Percentiles rank a stretch among this genome's conserved stretches.
Conservation (phyloP, 352 stramenopile genomes). For the Halophytophthora polymorphica region DNA sequence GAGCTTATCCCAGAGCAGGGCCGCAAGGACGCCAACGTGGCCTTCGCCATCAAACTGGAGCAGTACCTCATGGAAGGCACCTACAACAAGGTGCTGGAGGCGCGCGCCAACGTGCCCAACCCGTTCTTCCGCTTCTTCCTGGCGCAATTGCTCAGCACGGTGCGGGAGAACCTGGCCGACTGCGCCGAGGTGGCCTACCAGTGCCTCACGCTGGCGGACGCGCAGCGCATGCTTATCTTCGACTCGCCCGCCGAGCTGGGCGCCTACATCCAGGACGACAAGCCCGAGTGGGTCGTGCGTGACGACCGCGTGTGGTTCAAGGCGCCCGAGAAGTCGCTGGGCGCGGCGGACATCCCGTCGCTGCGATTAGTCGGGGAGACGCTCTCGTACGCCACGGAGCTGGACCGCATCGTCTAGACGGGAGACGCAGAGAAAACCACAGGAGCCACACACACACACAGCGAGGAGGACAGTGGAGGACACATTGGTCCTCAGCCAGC, state of each 20-base stretch:
- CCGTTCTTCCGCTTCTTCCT: slow-evolving; percentile 94
- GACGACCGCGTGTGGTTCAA: slow-evolving; percentile 89
- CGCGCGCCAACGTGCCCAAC: slow-evolving; percentile 86
- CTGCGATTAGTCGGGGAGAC: slow-evolving; percentile 94
- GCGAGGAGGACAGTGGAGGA: no score
- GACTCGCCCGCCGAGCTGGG: slow-evolving; percentile 72
- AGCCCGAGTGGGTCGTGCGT: slow-evolving; percentile 90
- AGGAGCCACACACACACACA: no score
- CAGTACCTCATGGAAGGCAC: slow-evolving; percentile 92
- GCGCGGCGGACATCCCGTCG: slow-evolving; percentile 91
- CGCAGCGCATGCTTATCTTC: slow-evolving; percentile 94
- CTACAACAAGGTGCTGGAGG: slow-evolving; percentile 92
- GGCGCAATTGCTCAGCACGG: slow-evolving; percentile 90
- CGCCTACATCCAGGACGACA: slow-evolving; percentile 85
- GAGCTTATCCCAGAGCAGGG: slow-evolving; percentile 85
- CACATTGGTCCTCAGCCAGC: no score
- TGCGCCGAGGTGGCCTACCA: slow-evolving; percentile 94
- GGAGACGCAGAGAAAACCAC: not conserved
- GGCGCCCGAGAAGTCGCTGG: slow-evolving; percentile 79
- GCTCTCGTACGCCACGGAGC: slow-evolving; percentile 94
- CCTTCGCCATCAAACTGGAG: slow-evolving; percentile 89
- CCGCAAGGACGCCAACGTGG: slow-evolving; percentile 80
- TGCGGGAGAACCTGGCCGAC: slow-evolving; percentile 95
- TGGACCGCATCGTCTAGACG: slow-evolving; percentile 90
- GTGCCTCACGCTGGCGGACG: slow-evolving; percentile 82